Evolutionary conservation across 371 early-diverging fungal genomes (phyloP).

Genomic region (Blakeslea trispora): DNA sequence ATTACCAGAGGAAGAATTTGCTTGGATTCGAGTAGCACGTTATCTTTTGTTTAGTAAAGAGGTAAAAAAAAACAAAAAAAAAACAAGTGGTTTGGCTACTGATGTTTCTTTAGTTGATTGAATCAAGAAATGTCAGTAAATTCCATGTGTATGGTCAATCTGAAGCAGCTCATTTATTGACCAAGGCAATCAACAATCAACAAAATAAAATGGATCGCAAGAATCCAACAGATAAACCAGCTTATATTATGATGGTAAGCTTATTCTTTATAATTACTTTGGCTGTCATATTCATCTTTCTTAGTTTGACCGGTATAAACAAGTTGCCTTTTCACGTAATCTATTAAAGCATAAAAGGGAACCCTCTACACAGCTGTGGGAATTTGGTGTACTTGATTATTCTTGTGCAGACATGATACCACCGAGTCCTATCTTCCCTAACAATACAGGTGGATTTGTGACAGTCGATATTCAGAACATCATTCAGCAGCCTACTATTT

Average conservation of each 20-base stretch:
- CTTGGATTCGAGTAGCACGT: not conserved
- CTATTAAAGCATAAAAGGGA: slow-evolving; percentile 23
- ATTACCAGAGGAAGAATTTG: not conserved
- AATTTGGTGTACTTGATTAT: slow-evolving; percentile 21
- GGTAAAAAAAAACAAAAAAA: slow-evolving; percentile 3
- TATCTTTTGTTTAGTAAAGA: slow-evolving; percentile 13
- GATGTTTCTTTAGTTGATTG: slow-evolving; percentile 8
- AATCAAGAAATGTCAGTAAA: not conserved
- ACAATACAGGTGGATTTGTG: slow-evolving; percentile 24
- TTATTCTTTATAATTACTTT: no score
- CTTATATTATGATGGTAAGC: slow-evolving; percentile 23
- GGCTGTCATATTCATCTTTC: not conserved
- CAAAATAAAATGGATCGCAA: not conserved
- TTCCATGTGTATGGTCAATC: slow-evolving; percentile 20
- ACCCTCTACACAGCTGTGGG: slow-evolving; percentile 21
- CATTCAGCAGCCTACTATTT: slow-evolving; percentile 5
- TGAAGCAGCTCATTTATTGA: not conserved
- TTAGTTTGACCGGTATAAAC: slow-evolving; percentile 24
- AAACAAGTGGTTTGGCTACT: not conserved
- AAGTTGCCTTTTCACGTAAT: not conserved
- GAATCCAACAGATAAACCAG: not conserved
- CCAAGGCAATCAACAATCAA: not conserved
- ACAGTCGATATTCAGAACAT: slow-evolving; percentile 24
- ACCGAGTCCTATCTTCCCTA: slow-evolving; percentile 19
- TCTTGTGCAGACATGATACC: slow-evolving; percentile 11